Evolutionary conservation across 306 rosid species (phyloP).

Genomic region (Cyclanthera cordifolia): DNA sequence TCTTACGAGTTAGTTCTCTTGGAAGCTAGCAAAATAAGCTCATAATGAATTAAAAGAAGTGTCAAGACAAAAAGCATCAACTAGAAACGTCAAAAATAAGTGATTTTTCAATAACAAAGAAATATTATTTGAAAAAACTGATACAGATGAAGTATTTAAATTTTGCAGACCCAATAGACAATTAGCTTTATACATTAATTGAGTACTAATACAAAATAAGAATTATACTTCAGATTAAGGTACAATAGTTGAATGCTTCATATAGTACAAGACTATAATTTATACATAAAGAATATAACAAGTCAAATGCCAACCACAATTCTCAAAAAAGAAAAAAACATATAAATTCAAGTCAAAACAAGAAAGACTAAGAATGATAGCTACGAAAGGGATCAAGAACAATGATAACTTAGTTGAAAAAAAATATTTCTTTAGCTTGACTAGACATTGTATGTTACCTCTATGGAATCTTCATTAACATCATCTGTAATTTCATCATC

Average conservation of each 20-base stretch:
- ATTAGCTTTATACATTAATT: background rate
- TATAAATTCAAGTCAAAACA: too few species aligned
- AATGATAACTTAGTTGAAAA: constrained; percentile 12
- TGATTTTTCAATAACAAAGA: background rate
- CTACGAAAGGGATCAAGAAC: too few species aligned
- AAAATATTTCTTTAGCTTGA: background rate
- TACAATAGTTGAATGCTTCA: too few species aligned
- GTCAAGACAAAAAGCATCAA: background rate
- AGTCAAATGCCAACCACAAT: background rate
- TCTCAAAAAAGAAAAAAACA: background rate
- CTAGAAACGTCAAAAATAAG: background rate
- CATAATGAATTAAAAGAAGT: background rate
- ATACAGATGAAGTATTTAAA: background rate
- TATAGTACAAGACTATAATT: background rate
- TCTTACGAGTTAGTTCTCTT: constrained; percentile 34
- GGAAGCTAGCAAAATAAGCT: constrained; percentile 36
- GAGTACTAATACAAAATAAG: too few species aligned
- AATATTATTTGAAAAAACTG: background rate
- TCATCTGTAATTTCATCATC: constrained; percentile 32
- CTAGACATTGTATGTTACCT: constrained; percentile 31
- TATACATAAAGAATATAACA: background rate
- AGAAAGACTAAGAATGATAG: background rate
- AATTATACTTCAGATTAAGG: background rate
- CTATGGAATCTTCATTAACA: constrained; percentile 24
- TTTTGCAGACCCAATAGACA: background rate